A percentile compares a stretch with the other conserved stretches of the same genome.
phyloP scores from a whole-genome alignment of 352 stramenopile genomes.

The Plasmopara viticola region DNA sequence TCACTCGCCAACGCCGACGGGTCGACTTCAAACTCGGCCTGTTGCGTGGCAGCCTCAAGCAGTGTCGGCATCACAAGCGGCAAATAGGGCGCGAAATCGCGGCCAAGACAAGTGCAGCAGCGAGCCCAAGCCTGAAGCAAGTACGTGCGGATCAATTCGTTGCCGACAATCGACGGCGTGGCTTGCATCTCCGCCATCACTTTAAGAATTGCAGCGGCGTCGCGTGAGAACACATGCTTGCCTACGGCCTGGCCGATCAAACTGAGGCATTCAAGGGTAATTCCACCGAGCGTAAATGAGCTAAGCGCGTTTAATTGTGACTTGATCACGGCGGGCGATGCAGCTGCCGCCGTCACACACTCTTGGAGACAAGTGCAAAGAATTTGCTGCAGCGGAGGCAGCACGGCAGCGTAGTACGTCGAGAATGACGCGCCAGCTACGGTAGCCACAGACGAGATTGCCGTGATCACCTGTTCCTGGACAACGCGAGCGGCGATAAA shows the following conservation, averaged over 20 bases:
- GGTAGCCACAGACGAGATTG: slow-evolving; percentile 74
- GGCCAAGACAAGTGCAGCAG: slow-evolving; percentile 66
- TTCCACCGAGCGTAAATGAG: slow-evolving; percentile 75
- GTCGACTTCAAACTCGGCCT: slow-evolving; percentile 82
- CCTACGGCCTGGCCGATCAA: slow-evolving; percentile 73
- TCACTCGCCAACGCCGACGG: slow-evolving; percentile 38
- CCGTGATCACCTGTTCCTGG: slow-evolving; percentile 74
- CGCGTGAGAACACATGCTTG: slow-evolving; percentile 56
- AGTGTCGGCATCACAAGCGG: slow-evolving; percentile 78
- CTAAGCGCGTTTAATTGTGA: slow-evolving; percentile 29
- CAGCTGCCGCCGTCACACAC: slow-evolving; percentile 25
- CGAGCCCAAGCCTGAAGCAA: slow-evolving; percentile 75
- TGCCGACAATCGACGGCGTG: slow-evolving; percentile 65
- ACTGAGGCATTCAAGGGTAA: slow-evolving; percentile 81
- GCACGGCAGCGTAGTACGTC: slow-evolving; percentile 67
- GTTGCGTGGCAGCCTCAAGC: slow-evolving; percentile 65
- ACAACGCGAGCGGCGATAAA: slow-evolving; percentile 47
- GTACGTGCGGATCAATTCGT: slow-evolving; percentile 81
- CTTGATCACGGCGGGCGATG: slow-evolving; percentile 18
- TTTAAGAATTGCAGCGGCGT: slow-evolving; percentile 72
- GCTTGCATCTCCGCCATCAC: slow-evolving; percentile 85
- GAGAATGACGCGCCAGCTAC: slow-evolving; percentile 54
- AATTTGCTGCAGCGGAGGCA: slow-evolving; percentile 68
- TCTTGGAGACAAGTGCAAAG: slow-evolving; percentile 58
- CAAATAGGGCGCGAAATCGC: slow-evolving; percentile 75